Evolutionary conservation across 2,329 filamentous ascomycete genomes (phyloP).

Genomic region (Scytalidium lignicola): DNA sequence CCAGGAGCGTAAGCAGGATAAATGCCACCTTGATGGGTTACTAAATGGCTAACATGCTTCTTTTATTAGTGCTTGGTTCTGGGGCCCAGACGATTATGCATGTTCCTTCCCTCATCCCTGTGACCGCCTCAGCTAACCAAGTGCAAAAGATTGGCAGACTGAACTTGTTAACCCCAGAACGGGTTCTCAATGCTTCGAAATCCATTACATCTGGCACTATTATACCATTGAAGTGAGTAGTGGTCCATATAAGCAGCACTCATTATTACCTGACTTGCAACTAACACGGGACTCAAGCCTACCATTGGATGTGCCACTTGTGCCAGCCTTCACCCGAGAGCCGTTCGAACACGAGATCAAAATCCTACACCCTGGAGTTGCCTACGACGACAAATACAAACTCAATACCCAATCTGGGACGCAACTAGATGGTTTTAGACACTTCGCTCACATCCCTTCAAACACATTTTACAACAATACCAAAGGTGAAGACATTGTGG

Average conservation of each 20-base stretch:
- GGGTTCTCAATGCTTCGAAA: conserved; percentile 31
- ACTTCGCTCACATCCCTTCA: conserved; percentile 17
- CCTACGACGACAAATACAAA: conserved; percentile 55
- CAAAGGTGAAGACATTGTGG: conserved; percentile 7
- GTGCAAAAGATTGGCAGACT: conserved; percentile 31
- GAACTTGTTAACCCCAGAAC: conserved; percentile 37
- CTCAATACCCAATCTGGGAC: conserved; percentile 52
- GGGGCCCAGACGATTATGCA: conserved; percentile 8
- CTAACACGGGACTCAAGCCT: background rate
- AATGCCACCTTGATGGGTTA: too few relatives aligned
- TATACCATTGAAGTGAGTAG: conserved; percentile 16
- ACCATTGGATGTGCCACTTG: conserved; percentile 21
- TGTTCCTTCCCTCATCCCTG: background rate
- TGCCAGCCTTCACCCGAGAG: conserved; percentile 27
- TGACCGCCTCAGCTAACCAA: background rate
- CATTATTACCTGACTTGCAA: too few relatives aligned
- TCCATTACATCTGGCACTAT: conserved; percentile 35
- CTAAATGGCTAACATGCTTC: too few relatives aligned
- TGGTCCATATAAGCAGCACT: too few relatives aligned
- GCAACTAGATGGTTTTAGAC: conserved; percentile 50
- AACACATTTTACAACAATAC: conserved; percentile 13
- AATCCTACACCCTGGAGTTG: conserved; percentile 8
- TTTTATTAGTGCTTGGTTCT: conserved; percentile 6
- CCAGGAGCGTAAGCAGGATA: too few relatives aligned
- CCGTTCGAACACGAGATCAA: conserved; percentile 22